Conservation (phyloP, 2,329 filamentous ascomycete species). For the Colletotrichum eleusines region DNA sequence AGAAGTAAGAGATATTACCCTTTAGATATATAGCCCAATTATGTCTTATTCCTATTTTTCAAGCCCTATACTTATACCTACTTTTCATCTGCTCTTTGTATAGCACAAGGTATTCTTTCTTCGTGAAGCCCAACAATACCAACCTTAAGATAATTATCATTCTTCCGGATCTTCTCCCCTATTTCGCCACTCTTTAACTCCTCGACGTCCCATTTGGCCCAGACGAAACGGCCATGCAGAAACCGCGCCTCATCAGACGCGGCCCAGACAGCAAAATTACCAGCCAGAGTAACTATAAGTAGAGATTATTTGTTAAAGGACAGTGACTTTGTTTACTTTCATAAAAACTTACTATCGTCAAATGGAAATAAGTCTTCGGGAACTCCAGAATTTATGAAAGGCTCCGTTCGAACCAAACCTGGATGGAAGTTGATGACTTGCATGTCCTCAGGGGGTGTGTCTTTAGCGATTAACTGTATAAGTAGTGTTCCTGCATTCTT, state of each 20-base stretch:
- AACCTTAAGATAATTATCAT: slow-evolving; percentile 42
- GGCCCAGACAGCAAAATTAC: slow-evolving; percentile 54
- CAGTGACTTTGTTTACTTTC: too few relatives aligned
- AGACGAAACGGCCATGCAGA: slow-evolving; percentile 55
- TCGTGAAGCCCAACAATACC: slow-evolving; percentile 29
- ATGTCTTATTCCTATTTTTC: too few relatives aligned
- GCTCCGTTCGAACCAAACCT: slow-evolving; percentile 52
- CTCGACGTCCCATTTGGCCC: slow-evolving; percentile 57
- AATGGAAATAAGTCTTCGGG: slow-evolving; percentile 45
- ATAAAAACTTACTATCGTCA: slow-evolving; percentile 46
- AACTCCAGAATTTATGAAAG: slow-evolving; percentile 44
- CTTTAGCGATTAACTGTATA: slow-evolving; percentile 54
- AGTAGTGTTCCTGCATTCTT: slow-evolving; percentile 53
- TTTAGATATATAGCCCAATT: too few relatives aligned
- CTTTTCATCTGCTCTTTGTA: too few relatives aligned
- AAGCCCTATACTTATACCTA: too few relatives aligned
- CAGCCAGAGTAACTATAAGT: slow-evolving; percentile 5
- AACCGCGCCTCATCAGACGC: slow-evolving; percentile 54
- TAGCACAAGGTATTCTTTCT: too few relatives aligned
- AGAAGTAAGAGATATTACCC: too few relatives aligned
- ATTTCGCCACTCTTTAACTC: slow-evolving; percentile 47
- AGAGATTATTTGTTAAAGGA: neutral
- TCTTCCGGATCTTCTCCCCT: slow-evolving; percentile 34
- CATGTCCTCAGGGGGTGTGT: slow-evolving; percentile 49
- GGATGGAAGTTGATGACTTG: slow-evolving; percentile 57